Conservation (phyloP, 2,329 filamentous ascomycete species). For the Fusarium paranaense region DNA sequence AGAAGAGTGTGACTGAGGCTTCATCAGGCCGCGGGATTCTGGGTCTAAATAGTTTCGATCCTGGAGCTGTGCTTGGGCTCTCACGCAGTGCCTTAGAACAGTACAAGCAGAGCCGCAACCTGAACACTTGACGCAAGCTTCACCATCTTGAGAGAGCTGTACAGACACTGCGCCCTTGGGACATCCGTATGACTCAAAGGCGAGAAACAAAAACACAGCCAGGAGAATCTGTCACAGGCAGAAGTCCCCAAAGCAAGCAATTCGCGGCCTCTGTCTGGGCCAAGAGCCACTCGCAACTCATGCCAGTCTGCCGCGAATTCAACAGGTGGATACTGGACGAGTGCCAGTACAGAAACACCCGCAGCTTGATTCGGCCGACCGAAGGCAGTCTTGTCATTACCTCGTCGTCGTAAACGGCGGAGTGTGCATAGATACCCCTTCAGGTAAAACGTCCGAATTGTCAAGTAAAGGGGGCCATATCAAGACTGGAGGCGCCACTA, state of each 20-base stretch:
- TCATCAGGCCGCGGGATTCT: slow-evolving; percentile 17
- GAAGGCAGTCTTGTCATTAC: slow-evolving; percentile 1
- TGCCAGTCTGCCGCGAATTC: slow-evolving; percentile 31
- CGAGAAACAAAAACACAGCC: slow-evolving; percentile 24
- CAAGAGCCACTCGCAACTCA: slow-evolving; percentile 28
- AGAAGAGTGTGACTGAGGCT: slow-evolving; percentile 25
- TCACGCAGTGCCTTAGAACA: slow-evolving; percentile 12
- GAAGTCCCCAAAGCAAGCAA: slow-evolving; percentile 33
- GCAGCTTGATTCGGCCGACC: slow-evolving; percentile 9
- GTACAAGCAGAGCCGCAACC: slow-evolving; percentile 36
- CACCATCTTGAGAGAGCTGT: slow-evolving; percentile 4
- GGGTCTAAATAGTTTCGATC: slow-evolving; percentile 37
- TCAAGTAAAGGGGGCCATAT: slow-evolving; percentile 6
- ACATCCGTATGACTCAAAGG: slow-evolving; percentile 28
- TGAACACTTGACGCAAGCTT: slow-evolving; percentile 16
- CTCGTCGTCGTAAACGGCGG: slow-evolving; percentile 8
- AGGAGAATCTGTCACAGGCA: slow-evolving; percentile 37
- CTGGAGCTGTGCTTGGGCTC: background rate
- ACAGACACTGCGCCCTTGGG: slow-evolving; percentile 9
- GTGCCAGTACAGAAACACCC: slow-evolving; percentile 25
- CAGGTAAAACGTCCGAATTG: slow-evolving; percentile 13
- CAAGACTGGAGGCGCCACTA: background rate
- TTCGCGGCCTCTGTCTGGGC: slow-evolving; percentile 12
- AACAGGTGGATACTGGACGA: slow-evolving; percentile 26
- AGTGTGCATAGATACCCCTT: slow-evolving; percentile 23